Evolutionary conservation across 2,329 filamentous ascomycete genomes (phyloP).

Genomic region (Trichoderma atroviride): DNA sequence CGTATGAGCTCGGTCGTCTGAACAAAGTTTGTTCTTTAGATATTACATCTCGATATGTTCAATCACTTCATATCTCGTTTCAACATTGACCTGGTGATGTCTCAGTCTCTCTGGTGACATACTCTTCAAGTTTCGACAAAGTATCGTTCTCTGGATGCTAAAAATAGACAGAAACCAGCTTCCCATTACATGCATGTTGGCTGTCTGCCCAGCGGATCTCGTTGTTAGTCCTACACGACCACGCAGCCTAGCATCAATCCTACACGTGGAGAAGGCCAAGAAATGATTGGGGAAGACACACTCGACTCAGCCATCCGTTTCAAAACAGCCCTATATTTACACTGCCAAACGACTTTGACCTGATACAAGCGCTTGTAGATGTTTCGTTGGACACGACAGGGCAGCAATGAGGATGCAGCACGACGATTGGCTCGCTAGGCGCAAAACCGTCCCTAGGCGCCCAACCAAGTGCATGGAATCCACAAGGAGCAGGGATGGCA

Average conservation of each 20-base stretch:
- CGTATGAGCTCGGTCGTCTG: too few species aligned
- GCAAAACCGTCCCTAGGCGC: slow-evolving; percentile 16
- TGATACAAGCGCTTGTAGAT: background rate
- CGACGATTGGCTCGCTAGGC: slow-evolving; percentile 6
- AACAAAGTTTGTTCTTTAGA: too few species aligned
- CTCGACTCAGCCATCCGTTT: background rate
- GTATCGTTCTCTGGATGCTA: background rate
- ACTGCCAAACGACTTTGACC: background rate
- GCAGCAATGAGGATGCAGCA: background rate
- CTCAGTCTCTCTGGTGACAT: background rate
- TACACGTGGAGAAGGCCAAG: background rate
- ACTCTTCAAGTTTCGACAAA: background rate
- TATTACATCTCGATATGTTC: too few species aligned
- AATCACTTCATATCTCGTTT: too few species aligned
- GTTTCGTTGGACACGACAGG: background rate
- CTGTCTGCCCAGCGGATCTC: background rate
- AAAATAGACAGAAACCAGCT: background rate
- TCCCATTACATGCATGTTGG: background rate
- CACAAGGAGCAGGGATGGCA: background rate
- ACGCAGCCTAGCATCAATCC: background rate
- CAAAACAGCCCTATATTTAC: background rate
- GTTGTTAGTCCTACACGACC: background rate
- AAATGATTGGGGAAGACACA: background rate
- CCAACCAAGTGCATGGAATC: background rate
- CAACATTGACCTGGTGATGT: too few species aligned